Conservation (phyloP, 2,329 filamentous ascomycete genomes). For the Neofusicoccum kwambonambiense region DNA sequence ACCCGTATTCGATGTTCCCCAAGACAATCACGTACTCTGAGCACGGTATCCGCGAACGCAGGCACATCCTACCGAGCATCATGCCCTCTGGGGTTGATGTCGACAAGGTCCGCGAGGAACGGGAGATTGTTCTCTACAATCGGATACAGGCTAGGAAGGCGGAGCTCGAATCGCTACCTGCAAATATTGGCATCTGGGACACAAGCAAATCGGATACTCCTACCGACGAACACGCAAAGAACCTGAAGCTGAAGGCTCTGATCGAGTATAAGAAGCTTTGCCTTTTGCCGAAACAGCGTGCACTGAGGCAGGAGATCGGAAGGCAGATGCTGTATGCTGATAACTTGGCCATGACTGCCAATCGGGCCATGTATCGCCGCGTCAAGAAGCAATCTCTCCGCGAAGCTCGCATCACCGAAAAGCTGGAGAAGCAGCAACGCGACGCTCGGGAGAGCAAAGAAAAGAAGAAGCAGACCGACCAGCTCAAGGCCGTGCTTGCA, state of each 20-base stretch:
- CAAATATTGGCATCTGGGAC: constrained; percentile 86
- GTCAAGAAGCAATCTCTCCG: constrained; percentile 97
- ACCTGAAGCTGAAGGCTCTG: constrained; percentile 79
- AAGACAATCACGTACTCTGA: constrained; percentile 73
- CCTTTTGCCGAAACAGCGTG: constrained; percentile 83
- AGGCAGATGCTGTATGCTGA: constrained; percentile 93
- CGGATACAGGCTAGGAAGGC: constrained; percentile 80
- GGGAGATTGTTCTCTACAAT: constrained; percentile 86
- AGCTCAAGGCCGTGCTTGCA: constrained; percentile 79
- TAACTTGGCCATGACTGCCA: constrained; percentile 95
- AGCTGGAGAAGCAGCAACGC: constrained; percentile 97
- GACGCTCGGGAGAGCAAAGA: constrained; percentile 94
- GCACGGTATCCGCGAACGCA: constrained; percentile 72
- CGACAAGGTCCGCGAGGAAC: constrained; percentile 79
- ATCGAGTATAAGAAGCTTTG: constrained; percentile 94
- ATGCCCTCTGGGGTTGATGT: constrained; percentile 88
- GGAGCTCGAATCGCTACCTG: constrained; percentile 79
- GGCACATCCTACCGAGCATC: constrained; percentile 79
- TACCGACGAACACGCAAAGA: constrained; percentile 67
- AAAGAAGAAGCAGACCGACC: constrained; percentile 95
- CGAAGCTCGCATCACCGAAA: constrained; percentile 96
- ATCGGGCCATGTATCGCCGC: constrained; percentile 83
- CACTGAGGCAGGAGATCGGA: constrained; percentile 81
- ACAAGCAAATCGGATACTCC: constrained; percentile 65
- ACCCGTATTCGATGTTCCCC: constrained; percentile 44